Evolutionary conservation across 345 rosid species (phyloP), one percentile per base, ranked within the genome.

Genomic region (Hirschfeldia incana): DNA sequence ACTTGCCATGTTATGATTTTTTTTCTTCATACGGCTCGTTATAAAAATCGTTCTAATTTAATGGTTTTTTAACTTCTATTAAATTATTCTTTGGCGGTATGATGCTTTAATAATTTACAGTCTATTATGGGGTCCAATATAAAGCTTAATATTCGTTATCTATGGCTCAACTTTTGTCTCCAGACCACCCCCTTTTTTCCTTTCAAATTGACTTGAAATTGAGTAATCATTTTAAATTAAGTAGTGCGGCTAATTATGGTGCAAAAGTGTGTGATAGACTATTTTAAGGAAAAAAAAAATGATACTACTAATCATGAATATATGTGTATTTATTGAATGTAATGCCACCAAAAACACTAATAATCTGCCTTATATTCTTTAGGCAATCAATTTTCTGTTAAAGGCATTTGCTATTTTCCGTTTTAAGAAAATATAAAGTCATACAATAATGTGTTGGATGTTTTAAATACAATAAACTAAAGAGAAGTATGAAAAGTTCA

Each of bases 81-180:
- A 37, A 80, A 51, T 30, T 37, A 34, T 53, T 67, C 46, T 9
- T 49, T 68, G 74, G 82, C 78, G 71, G 66, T 62, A 74, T 74
- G 68, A 36, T 36, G 42, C 78, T 80, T 80, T 74, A 64, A 80
- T 75, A 80, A 80, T 80, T 21, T 29, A 63, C 68, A 65, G 30
- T 30, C 46, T 78, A 69, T 64, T 17, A 80, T 69, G 83, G 83
- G 83, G 76, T 75, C 83, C 42, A 70, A 37, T 39, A 69, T 42
- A 80, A 75, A 80, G 83, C 79, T 30, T 80, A 59, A 80, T 80
- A 75, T 70, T 75, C 83, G 76, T 55, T 39, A 67, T 73, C 78
- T 72, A 58, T 63, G 55, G 44, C 76, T 67, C 61, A 64, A 75
- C 72, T 65, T 75, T 78, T 74, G 77, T 81, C 77, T 79, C 61